These are phyloP conservation scores for Hypoxylon intermedium DNA, from an alignment of 495 filamentous ascomycete genomes.

Conservation along the genomic window DNA sequence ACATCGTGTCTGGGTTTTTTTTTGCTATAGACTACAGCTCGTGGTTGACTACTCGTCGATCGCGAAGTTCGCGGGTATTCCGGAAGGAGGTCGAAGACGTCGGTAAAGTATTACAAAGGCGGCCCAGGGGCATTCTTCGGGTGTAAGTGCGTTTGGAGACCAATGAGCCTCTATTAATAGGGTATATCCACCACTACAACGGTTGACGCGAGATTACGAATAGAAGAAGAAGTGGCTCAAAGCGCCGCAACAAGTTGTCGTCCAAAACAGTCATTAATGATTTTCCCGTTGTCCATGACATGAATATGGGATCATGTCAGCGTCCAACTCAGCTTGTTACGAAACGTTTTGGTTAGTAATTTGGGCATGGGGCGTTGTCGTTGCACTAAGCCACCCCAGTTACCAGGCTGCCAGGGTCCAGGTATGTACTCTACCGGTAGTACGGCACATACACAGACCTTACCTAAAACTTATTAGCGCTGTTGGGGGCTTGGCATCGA, in stretches of 20 bases:
- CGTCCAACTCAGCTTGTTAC: too few relatives aligned
- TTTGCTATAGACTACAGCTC: constrained; percentile 6
- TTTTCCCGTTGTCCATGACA: constrained; percentile 1
- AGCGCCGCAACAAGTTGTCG: constrained; percentile 1
- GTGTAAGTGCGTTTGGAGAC: neutral
- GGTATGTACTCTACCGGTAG: constrained; percentile 32
- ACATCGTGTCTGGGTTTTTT: constrained; percentile 31
- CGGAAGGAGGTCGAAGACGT: neutral
- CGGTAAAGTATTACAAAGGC: constrained; percentile 6
- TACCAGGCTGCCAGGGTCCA: neutral
- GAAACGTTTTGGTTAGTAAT: too few relatives aligned
- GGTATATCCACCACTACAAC: constrained; percentile 7
- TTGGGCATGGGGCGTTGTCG: too few relatives aligned
- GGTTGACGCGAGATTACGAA: neutral
- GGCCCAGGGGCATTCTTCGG: constrained; percentile 21
- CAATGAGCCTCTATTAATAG: neutral
- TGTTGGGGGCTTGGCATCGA: constrained; percentile 36
- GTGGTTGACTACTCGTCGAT: constrained; percentile 5
- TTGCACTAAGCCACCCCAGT: constrained; percentile 29
- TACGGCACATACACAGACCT: constrained; percentile 28
- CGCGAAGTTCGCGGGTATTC: neutral
- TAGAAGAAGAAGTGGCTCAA: neutral
- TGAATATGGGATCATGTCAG: neutral
- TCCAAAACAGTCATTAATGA: constrained; percentile 13
- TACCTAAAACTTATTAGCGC: constrained; percentile 10